Evolutionary conservation across 805 yeast genomes (phyloP).

Genomic region (Sugiyamaella marilandica): DNA sequence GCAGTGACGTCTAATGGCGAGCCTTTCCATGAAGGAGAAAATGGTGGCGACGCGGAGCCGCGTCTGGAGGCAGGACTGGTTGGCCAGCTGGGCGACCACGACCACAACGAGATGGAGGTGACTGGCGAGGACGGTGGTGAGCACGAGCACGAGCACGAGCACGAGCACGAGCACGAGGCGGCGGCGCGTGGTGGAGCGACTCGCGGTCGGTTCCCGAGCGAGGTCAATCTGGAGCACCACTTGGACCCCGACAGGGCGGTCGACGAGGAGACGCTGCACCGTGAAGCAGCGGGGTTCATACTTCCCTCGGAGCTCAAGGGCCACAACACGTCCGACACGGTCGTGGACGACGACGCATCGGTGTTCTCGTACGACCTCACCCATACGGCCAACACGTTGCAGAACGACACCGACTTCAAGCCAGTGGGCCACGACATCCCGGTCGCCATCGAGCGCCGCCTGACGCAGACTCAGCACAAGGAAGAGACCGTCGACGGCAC

Average conservation of each 20-base stretch:
- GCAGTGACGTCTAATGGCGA: slow-evolving; percentile 26
- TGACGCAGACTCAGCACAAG: slow-evolving; percentile 32
- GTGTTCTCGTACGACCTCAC: slow-evolving; percentile 33
- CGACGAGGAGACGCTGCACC: slow-evolving; percentile 20
- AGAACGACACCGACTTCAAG: slow-evolving; percentile 28
- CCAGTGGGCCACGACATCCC: slow-evolving; percentile 29
- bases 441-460: slow-evolving; percentile 31
- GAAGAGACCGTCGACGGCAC: slow-evolving; percentile 25
- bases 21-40: slow-evolving; percentile 19
- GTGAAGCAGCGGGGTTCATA: slow-evolving; percentile 14
- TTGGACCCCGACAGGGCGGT: slow-evolving; percentile 15
- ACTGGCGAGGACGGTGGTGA: neutral
- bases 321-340: slow-evolving; percentile 9
- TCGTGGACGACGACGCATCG: slow-evolving; percentile 25
- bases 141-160: neutral
- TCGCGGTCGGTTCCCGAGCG: slow-evolving; percentile 24
- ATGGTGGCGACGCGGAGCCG: neutral
- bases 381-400: slow-evolving; percentile 27
- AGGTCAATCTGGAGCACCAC: slow-evolving; percentile 20
- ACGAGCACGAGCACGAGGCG: slow-evolving; percentile 4
- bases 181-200: slow-evolving; percentile 6
- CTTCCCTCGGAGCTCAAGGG: slow-evolving; percentile 15
- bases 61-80: neutral
- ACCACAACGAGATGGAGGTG: slow-evolving; percentile 4
- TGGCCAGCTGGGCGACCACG: slow-evolving; percentile 3